These are phyloP conservation scores for Russula abietina DNA, from an alignment of 768 basidiomycete species.

Conservation along the genomic window DNA sequence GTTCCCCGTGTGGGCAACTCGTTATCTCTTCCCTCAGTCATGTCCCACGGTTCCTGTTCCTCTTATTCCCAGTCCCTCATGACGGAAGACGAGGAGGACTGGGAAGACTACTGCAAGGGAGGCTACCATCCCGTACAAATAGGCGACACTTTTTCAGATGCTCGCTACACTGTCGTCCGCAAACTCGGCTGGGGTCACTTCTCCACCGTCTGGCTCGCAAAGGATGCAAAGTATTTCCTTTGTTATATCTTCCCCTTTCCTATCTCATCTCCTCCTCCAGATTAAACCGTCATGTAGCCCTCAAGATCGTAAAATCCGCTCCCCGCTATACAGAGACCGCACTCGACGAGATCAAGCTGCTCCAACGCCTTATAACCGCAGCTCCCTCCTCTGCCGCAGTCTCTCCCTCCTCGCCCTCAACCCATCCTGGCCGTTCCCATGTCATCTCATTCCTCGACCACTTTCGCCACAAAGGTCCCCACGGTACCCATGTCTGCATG, in stretches of 20 bases:
- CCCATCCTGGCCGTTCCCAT: conserved; percentile 85
- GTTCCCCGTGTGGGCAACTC: not conserved
- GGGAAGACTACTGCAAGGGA: conserved; percentile 71
- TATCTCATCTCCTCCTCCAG: conserved; percentile 38
- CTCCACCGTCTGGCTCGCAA: conserved; percentile 88
- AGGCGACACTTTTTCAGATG: conserved; percentile 84
- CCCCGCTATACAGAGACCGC: conserved; percentile 97
- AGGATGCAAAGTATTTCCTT: conserved; percentile 64
- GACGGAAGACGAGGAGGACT: conserved; percentile 90
- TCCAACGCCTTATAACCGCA: conserved; percentile 90
- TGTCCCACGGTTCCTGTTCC: conserved; percentile 72
- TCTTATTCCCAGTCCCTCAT: conserved; percentile 71
- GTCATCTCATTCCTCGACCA: conserved; percentile 98
- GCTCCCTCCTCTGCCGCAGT: conserved; percentile 50
- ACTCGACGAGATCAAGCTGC: conserved; percentile 95
- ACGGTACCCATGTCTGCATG: conserved; percentile 98
- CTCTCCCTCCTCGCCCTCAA: conserved; percentile 50
- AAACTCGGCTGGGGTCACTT: conserved; percentile 98
- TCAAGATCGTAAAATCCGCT: conserved; percentile 98
- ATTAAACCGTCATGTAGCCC: conserved; percentile 91
- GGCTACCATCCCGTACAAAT: conserved; percentile 94
- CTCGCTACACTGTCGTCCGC: conserved; percentile 82
- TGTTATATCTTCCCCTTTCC: not conserved
- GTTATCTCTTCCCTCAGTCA: conserved; percentile 26
- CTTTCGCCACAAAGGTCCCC: conserved; percentile 93